Evolutionary conservation across 1,284 basidiomycete genomes (phyloP).

Genomic region (Golubevia pallescens): DNA sequence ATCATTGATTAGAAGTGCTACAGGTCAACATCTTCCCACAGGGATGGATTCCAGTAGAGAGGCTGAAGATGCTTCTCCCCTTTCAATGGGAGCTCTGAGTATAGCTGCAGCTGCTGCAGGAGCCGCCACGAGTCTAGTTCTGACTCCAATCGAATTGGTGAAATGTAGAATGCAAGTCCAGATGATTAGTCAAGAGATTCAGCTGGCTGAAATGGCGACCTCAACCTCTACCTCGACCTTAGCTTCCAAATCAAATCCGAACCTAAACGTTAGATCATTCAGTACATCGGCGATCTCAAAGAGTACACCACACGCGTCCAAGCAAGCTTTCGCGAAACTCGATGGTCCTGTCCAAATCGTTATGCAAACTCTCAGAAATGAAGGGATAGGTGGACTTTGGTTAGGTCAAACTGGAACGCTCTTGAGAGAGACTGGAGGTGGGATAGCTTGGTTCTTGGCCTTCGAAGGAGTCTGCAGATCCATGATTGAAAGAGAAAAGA

Average conservation of each 20-base stretch:
- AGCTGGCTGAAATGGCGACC: conserved; percentile 42
- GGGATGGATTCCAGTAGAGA: not conserved
- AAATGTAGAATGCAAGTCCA: conserved; percentile 97
- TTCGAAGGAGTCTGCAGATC: conserved; percentile 71
- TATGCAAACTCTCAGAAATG: conserved; percentile 71
- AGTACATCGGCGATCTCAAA: not conserved
- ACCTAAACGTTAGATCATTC: conserved; percentile 14
- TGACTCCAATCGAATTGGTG: conserved; percentile 89
- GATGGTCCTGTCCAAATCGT: conserved; percentile 77
- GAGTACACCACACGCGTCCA: conserved; percentile 17
- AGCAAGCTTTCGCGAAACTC: conserved; percentile 55
- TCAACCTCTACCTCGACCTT: conserved; percentile 28
- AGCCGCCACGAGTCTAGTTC: conserved; percentile 78
- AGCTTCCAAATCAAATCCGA: conserved; percentile 21
- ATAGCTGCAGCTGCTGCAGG: conserved; percentile 82
- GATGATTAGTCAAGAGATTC: conserved; percentile 71
- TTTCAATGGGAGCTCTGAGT: conserved; percentile 73
- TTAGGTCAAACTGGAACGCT: conserved; percentile 84
- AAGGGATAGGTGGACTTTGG: conserved; percentile 82
- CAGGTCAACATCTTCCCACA: conserved; percentile 8
- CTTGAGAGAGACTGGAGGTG: conserved; percentile 84
- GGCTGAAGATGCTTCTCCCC: conserved; percentile 15
- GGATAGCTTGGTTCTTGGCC: conserved; percentile 83
- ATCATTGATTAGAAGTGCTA: conserved; percentile 68
- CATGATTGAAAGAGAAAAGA: not conserved